Percentiles rank a stretch among this genome's conserved stretches.
Conservation (phyloP, 495 filamentous ascomycete genomes). For the Beverwykella pulmonaria region DNA sequence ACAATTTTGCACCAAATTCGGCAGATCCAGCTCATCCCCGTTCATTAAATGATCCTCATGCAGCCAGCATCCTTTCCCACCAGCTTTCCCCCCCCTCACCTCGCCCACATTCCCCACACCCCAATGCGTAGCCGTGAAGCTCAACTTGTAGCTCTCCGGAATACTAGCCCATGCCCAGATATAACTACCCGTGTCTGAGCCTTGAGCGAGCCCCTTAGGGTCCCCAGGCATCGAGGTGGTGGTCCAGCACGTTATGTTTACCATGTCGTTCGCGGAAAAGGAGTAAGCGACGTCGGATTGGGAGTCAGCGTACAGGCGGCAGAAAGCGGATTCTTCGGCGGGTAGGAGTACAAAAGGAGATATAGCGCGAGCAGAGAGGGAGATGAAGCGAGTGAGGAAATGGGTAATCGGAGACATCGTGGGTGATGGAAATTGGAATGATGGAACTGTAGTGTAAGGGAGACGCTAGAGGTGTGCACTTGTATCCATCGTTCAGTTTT, state of each 20-base stretch:
- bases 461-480: not conserved
- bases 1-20: not conserved
- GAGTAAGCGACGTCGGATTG: not conserved
- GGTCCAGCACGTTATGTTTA: conserved; percentile 1
- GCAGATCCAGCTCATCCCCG: not conserved
- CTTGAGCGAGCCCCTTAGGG: not conserved
- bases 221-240: not conserved
- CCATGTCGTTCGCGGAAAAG: not conserved
- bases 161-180: conserved; percentile 1
- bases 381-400: not conserved
- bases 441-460: not conserved
- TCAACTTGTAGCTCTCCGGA: not conserved
- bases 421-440: not conserved
- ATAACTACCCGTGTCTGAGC: not conserved
- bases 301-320: not conserved
- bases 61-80: not conserved
- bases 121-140: not conserved
- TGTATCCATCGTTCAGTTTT: too few species aligned
- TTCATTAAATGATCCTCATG: conserved; percentile 1
- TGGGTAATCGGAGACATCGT: not conserved
- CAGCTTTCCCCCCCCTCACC: not conserved
- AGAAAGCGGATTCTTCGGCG: not conserved
- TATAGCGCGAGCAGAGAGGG: not conserved
- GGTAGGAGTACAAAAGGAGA: not conserved
- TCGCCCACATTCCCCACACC: not conserved